Evolutionary conservation across 2,329 filamentous ascomycete genomes (phyloP).

Genomic region (Diaporthe eres): DNA sequence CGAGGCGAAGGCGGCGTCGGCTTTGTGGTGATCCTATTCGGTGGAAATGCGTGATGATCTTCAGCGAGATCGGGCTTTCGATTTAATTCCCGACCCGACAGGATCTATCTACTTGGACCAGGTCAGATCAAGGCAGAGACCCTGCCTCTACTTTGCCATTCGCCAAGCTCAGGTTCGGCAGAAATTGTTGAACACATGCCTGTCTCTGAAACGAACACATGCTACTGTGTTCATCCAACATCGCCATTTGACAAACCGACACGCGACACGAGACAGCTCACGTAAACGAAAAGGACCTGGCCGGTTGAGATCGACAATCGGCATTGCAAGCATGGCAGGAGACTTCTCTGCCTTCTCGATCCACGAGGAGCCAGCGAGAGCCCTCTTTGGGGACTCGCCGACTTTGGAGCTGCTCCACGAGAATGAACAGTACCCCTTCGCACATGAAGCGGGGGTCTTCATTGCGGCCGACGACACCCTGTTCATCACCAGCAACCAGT

Average conservation of each 20-base stretch:
- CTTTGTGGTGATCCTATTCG: background rate
- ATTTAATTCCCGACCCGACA: background rate
- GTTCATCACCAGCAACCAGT: constrained; percentile 54
- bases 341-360: constrained; percentile 21
- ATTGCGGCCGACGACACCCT: constrained; percentile 29
- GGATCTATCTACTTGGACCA: background rate
- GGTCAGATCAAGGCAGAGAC: background rate
- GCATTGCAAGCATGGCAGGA: constrained; percentile 7
- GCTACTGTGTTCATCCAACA: background rate
- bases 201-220: background rate
- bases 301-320: background rate
- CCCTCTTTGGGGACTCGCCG: constrained; percentile 53
- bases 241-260: background rate
- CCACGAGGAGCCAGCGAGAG: constrained; percentile 24
- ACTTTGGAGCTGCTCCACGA: constrained; percentile 55
- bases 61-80: background rate
- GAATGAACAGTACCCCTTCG: constrained; percentile 59
- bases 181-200: background rate
- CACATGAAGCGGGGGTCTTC: constrained; percentile 59
- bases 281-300: background rate
- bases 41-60: background rate
- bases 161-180: background rate
- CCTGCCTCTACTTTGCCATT: background rate
- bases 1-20: background rate
- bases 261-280: no score